phyloP scores from a whole-genome alignment of 1,284 basidiomycete species.

The Ustilago cynodontis region DNA sequence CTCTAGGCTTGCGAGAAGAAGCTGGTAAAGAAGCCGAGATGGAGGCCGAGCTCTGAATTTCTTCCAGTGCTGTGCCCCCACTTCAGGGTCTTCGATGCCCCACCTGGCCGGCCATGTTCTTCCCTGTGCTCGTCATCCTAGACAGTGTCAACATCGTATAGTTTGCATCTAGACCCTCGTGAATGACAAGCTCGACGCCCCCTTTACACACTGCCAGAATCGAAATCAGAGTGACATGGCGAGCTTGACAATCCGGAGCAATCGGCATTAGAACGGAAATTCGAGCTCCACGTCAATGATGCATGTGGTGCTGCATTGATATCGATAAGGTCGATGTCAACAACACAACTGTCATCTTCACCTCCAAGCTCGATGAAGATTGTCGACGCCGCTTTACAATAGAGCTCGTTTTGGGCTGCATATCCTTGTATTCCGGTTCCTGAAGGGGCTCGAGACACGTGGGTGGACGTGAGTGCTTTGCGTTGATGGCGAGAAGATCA shows the following conservation, averaged over 20 bases:
- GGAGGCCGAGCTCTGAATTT: constrained; percentile 50
- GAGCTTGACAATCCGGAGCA: background rate
- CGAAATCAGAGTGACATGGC: background rate
- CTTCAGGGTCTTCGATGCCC: background rate
- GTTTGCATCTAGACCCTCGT: background rate
- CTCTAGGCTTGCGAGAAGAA: constrained; percentile 43
- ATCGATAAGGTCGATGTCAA: background rate
- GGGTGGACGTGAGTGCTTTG: background rate
- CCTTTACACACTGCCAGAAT: background rate
- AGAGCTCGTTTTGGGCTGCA: background rate
- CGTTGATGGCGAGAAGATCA: background rate
- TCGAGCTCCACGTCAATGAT: too few species aligned
- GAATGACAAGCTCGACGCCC: background rate
- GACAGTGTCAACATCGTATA: background rate
- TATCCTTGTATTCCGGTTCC: background rate
- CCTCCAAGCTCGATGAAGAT: background rate
- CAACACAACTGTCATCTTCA: background rate
- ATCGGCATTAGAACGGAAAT: background rate
- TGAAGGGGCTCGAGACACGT: background rate
- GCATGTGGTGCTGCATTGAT: background rate
- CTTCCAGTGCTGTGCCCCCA: background rate
- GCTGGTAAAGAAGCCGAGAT: constrained; percentile 35
- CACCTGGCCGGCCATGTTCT: background rate
- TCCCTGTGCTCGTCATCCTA: background rate
- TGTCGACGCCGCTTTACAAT: background rate